Base-by-base conservation (phyloP, 352 stramenopile genomes). In the Globisporangium alternatum region DNA sequence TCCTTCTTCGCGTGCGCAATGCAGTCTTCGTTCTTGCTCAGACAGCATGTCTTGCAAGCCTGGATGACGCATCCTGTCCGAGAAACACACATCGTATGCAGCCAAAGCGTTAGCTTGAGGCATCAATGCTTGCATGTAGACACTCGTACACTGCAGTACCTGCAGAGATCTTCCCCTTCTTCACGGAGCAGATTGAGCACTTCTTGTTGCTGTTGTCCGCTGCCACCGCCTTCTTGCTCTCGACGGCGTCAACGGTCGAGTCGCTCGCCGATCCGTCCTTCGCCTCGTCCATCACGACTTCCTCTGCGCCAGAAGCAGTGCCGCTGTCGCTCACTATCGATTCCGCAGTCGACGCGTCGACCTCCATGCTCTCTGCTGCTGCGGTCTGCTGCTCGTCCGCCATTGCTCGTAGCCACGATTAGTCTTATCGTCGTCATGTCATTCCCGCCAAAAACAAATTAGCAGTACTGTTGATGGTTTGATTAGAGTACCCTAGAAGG, bases 31-130 rank as follows among this genome's bases (percentile, higher is more conserved):
- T 62, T 65, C n/a, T 67, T 70, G n/a, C 67, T 65, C 22, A 90
- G 44, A 25, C 84, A 93, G 66, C 84, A 93, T 59, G 83, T 81
- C 61, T 90, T 93, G 67, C 84, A 93, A n/a, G 81, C 74, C 17
- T 66, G 64, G 44, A 77, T 80, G 21, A 58, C 31, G 60, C 84
- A 93, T 22, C 66, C 69, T 83, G 44, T 12, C 12, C 17, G n/a
- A n/a, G 22, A 28, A 13, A 35, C 22, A 13, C 22, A 13, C 25
- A 45, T 31, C 30, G 15, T n/a, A 44, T 44, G 5, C 12, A 44
- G 19, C 12, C 39, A 44, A 44, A 3, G 13, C 15, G 39, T 44
- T n/a, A 44, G 39, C 39, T 44, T 44, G 12, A 12, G 39, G 15
- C 15, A 8, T 10, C 35, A 56, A 30, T 10, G n/a, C 39, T 35